Evolutionary conservation across 169 alveolate species (phyloP).

Genomic region (Theileria sp.): DNA sequence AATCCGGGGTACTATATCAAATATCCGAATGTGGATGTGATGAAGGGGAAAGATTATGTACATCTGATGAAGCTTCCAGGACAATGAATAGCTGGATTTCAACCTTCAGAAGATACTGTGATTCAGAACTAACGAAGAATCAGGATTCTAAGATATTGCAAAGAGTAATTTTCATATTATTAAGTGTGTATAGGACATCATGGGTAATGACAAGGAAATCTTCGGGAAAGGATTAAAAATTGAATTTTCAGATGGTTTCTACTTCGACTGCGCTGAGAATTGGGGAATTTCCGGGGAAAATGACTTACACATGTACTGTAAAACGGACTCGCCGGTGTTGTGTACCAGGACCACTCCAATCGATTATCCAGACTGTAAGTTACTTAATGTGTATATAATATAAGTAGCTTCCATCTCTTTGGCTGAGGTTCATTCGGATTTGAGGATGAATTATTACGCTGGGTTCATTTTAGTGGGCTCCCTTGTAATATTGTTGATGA

Average conservation of each 20-base stretch:
- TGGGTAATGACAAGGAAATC: slow-evolving; percentile 10
- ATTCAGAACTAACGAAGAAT: slow-evolving; percentile 1
- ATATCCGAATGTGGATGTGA: slow-evolving; percentile 32
- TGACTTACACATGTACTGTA: slow-evolving; percentile 37
- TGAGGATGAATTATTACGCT: neutral
- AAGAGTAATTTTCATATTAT: slow-evolving; percentile 14
- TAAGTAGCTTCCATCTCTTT: slow-evolving; percentile 10
- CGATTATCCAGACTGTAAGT: slow-evolving; percentile 4
- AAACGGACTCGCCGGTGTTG: slow-evolving; percentile 42
- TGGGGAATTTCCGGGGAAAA: slow-evolving; percentile 40
- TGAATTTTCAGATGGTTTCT: slow-evolving; percentile 53
- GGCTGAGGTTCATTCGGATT: neutral
- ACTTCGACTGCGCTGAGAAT: slow-evolving; percentile 56
- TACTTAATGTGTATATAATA: neutral
- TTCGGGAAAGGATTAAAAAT: slow-evolving; percentile 40
- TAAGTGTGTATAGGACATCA: slow-evolving; percentile 21
- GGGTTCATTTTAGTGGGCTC: neutral
- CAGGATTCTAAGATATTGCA: slow-evolving; percentile 21
- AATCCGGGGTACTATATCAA: slow-evolving; percentile 3
- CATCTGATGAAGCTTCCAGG: slow-evolving; percentile 50
- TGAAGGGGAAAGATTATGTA: slow-evolving; percentile 32
- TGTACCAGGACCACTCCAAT: slow-evolving; percentile 33
- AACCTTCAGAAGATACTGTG: slow-evolving; percentile 29
- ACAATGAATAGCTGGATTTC: slow-evolving; percentile 38
- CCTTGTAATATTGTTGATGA: too few relatives aligned